phyloP scores from a whole-genome alignment of 495 filamentous ascomycete genomes.

The Friedmanniomyces simplex region DNA sequence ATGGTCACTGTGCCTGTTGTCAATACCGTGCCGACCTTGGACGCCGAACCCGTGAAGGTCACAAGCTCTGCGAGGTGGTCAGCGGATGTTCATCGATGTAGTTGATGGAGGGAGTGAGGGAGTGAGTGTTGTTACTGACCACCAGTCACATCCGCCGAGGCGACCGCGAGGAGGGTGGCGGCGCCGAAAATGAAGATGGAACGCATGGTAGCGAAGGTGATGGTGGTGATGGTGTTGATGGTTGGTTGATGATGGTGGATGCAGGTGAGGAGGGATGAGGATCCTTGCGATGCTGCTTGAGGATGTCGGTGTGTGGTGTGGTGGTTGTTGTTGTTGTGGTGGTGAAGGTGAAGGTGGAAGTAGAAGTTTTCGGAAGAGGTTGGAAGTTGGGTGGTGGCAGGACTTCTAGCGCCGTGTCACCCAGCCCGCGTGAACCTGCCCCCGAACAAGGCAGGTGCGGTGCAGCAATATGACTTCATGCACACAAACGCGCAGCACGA shows the following conservation, averaged over 20 bases:
- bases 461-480: too few species aligned
- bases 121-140: neutral
- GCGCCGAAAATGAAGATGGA: neutral
- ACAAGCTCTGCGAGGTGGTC: neutral
- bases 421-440: too few species aligned
- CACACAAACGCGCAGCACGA: too few species aligned
- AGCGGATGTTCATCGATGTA: neutral
- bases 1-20: slow-evolving; percentile 1
- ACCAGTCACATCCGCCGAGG: slow-evolving; percentile 5
- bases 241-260: neutral
- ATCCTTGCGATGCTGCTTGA: neutral
- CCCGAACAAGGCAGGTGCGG: too few species aligned
- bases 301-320: neutral
- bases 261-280: neutral
- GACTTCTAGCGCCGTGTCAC: too few species aligned
- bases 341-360: neutral
- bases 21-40: neutral
- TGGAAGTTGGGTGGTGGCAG: too few species aligned
- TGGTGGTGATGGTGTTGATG: too few species aligned
- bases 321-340: too few species aligned
- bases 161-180: slow-evolving; percentile 1
- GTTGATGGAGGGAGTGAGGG: neutral
- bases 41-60: neutral
- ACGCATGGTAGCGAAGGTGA: too few species aligned
- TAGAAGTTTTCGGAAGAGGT: too few species aligned